Conservation (phyloP, 2,329 filamentous ascomycete species). For the Talaromyces islandicus region DNA sequence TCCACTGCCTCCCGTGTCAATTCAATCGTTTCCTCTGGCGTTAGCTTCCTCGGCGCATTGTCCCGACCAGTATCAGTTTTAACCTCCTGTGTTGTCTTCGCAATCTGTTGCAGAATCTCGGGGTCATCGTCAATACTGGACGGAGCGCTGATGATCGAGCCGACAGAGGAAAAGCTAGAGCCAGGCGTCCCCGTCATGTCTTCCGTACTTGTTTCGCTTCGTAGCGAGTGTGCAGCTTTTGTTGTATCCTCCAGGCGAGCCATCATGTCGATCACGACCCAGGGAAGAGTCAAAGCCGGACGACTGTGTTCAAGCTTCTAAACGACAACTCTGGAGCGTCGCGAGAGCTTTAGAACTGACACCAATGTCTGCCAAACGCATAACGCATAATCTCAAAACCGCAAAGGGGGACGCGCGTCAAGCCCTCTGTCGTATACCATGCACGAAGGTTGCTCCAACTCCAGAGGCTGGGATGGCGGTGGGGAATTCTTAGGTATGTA, state of each 20-base stretch:
- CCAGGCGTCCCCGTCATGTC: slow-evolving; percentile 25
- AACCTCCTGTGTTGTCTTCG: slow-evolving; percentile 17
- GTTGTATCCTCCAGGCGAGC: slow-evolving; percentile 31
- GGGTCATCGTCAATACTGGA: slow-evolving; percentile 25
- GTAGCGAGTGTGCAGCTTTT: slow-evolving; percentile 25
- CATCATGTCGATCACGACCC: slow-evolving; percentile 29
- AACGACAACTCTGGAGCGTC: neutral
- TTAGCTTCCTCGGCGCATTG: slow-evolving; percentile 22
- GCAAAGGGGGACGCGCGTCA: neutral
- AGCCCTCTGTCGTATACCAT: neutral
- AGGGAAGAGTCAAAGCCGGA: neutral
- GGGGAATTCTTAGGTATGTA: neutral
- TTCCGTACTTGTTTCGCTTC: slow-evolving; percentile 23
- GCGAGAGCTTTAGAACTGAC: neutral
- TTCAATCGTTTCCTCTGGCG: slow-evolving; percentile 41
- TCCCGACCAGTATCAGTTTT: slow-evolving; percentile 15
- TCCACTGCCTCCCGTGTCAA: slow-evolving; percentile 41
- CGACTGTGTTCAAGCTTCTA: neutral
- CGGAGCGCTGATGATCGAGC: slow-evolving; percentile 19
- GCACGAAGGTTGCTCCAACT: neutral
- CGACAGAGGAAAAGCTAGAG: slow-evolving; percentile 17
- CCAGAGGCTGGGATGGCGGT: neutral
- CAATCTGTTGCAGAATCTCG: slow-evolving; percentile 9
- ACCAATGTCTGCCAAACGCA: neutral
- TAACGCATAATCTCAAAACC: neutral